Conservation (phyloP, 176 grass and related monocot species). For the Juncus inflexus region DNA sequence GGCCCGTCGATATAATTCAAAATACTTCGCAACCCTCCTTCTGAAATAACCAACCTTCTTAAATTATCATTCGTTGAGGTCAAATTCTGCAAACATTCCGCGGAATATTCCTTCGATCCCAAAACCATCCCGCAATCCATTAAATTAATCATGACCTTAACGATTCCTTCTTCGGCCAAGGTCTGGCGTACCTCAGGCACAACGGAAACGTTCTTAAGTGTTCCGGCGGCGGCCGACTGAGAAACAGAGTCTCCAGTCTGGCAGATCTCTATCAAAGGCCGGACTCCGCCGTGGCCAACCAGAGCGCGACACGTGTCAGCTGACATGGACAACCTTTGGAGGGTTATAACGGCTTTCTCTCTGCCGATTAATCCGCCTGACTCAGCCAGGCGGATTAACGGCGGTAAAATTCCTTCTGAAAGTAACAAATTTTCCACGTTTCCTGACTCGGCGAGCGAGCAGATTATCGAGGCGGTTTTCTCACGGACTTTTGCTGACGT, state of each 20-base stretch:
- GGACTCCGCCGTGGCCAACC: constrained; percentile 70
- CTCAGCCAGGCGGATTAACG: constrained; percentile 62
- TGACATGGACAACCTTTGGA: constrained; percentile 78
- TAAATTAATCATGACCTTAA: constrained; percentile 81
- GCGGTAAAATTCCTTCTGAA: constrained; percentile 73
- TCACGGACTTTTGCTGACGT: constrained; percentile 75
- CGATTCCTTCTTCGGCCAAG: constrained; percentile 74
- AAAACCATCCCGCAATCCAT: constrained; percentile 59
- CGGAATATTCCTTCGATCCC: constrained; percentile 88
- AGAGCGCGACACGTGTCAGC: constrained; percentile 60
- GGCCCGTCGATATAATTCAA: constrained; percentile 75
- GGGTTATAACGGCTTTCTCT: constrained; percentile 89
- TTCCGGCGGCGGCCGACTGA: constrained; percentile 54
- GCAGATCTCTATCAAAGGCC: constrained; percentile 78
- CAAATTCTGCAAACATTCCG: constrained; percentile 83
- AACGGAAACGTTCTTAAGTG: constrained; percentile 79
- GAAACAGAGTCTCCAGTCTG: constrained; percentile 77
- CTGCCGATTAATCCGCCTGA: constrained; percentile 73
- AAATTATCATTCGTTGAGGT: constrained; percentile 70
- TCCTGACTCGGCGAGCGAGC: constrained; percentile 64
- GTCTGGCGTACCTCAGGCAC: constrained; percentile 74
- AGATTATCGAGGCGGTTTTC: constrained; percentile 66
- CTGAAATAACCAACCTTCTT: constrained; percentile 55
- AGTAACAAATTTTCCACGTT: constrained; percentile 67
- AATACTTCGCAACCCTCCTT: constrained; percentile 81